Evolutionary conservation across 2,329 filamentous ascomycete species (phyloP).

Genomic region (Davidsoniella neocaledoniae): DNA sequence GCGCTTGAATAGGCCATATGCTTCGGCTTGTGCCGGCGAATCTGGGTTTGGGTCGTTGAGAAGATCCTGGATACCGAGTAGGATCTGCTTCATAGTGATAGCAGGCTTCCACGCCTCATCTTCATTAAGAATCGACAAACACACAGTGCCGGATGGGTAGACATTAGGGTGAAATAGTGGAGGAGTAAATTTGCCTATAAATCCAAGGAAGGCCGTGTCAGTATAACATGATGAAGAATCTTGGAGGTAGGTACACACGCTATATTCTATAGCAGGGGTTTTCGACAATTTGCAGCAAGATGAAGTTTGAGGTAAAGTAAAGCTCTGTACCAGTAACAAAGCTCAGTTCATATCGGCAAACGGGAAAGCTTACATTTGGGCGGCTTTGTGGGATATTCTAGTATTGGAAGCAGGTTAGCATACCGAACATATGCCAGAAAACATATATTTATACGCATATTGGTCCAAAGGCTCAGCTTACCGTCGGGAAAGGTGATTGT

Average conservation of each 20-base stretch:
- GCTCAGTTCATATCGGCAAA: neutral
- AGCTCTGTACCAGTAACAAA: no score
- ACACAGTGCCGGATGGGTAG: slow-evolving; percentile 94
- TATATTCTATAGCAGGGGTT: neutral
- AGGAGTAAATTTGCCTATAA: slow-evolving; percentile 79
- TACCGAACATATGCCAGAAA: neutral
- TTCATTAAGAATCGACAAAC: slow-evolving; percentile 91
- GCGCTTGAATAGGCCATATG: slow-evolving; percentile 92
- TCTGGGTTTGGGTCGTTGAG: slow-evolving; percentile 95
- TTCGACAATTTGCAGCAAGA: no score
- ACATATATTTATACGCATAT: neutral
- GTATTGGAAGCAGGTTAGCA: slow-evolving; percentile 10
- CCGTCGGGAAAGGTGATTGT: slow-evolving; percentile 87
- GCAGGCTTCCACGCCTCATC: slow-evolving; percentile 98
- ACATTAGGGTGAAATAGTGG: slow-evolving; percentile 97
- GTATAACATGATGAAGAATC: neutral
- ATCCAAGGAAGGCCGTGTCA: neutral
- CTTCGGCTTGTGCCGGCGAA: slow-evolving; percentile 89
- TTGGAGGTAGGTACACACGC: neutral
- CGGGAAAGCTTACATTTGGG: slow-evolving; percentile 68
- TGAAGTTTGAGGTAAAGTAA: no score
- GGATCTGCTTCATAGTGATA: slow-evolving; percentile 95
- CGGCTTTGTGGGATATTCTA: slow-evolving; percentile 96
- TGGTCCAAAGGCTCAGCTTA: slow-evolving; percentile 27
- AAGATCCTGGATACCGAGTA: slow-evolving; percentile 88